phyloP scores from a whole-genome alignment of 1,139 yeast genomes.

The Yamadazyma friedrichii region DNA sequence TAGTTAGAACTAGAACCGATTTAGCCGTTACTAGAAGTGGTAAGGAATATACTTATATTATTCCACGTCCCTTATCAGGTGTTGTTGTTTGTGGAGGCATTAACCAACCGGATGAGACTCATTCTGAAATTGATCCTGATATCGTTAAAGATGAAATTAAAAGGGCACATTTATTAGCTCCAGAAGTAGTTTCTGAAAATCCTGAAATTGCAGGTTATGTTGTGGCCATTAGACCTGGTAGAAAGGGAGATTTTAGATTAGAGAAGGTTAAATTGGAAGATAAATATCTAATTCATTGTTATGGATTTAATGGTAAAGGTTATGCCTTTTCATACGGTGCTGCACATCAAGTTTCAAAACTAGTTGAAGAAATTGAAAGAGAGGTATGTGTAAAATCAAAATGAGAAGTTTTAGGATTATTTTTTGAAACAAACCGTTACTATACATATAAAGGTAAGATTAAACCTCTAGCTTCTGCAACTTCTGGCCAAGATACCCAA shows the following conservation, averaged over 20 bases:
- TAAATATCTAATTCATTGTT: constrained; percentile 5
- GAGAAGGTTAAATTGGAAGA: constrained; percentile 5
- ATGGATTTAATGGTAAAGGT: constrained; percentile 8
- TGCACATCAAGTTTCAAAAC: constrained; percentile 3
- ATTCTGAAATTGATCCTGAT: constrained; percentile 3
- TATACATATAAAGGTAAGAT: constrained; percentile 6
- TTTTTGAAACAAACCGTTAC: not conserved
- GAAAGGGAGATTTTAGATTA: constrained; percentile 6
- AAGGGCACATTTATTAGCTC: constrained; percentile 8
- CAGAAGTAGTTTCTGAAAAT: constrained; percentile 6
- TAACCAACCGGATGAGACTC: constrained; percentile 7
- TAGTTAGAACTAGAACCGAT: constrained; percentile 6
- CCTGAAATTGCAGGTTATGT: constrained; percentile 7
- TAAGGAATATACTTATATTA: constrained; percentile 7
- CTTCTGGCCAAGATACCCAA: constrained; percentile 6
- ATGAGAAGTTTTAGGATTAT: too few relatives aligned
- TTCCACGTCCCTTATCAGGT: constrained; percentile 6
- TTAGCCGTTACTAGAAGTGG: constrained; percentile 5
- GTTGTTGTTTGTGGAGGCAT: constrained; percentile 9
- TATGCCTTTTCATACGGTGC: constrained; percentile 8
- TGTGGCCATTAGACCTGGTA: constrained; percentile 7
- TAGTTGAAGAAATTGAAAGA: constrained; percentile 7
- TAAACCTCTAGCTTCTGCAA: constrained; percentile 7
- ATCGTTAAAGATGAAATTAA: constrained; percentile 7
- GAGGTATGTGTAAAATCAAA: not conserved